Percentiles rank a stretch among this genome's conserved stretches.
Evolutionary conservation across 306 rosid genomes (phyloP).

Genomic region (Psophocarpus tetragonolobus): DNA sequence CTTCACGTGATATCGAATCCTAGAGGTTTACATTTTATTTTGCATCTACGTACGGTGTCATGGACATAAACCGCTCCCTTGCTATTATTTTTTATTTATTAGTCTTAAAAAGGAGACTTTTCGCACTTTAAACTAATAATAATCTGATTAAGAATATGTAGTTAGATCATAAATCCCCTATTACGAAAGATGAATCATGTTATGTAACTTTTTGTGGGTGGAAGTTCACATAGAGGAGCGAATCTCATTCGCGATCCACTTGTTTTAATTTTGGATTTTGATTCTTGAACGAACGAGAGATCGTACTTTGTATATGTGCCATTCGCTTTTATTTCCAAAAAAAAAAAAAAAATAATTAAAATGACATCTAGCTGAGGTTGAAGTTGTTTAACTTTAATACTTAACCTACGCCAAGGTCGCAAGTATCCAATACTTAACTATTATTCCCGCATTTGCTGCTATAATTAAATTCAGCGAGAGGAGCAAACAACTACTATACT

Average conservation of each 20-base stretch:
- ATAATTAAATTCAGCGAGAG: background rate
- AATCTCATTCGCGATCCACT: background rate
- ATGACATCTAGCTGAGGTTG: conserved; percentile 9
- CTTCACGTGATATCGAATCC: conserved; percentile 32
- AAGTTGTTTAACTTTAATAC: background rate
- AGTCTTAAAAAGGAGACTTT: background rate
- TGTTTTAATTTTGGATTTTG: background rate
- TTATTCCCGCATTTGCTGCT: background rate
- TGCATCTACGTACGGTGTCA: background rate
- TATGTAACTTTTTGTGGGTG: background rate
- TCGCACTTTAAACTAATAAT: background rate
- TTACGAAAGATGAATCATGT: background rate
- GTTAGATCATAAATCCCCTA: background rate
- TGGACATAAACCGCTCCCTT: background rate
- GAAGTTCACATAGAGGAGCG: background rate
- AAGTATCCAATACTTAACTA: too few species aligned
- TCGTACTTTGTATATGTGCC: background rate
- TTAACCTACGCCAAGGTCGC: background rate
- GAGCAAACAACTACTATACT: background rate
- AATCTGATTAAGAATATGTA: background rate
- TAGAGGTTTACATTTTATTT: background rate
- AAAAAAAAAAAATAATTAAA: too few species aligned
- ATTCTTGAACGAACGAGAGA: background rate
- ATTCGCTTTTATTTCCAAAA: conserved; percentile 15
- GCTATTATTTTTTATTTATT: background rate